Conservation (phyloP, 208 protist species). For the Crithidia bombi region DNA sequence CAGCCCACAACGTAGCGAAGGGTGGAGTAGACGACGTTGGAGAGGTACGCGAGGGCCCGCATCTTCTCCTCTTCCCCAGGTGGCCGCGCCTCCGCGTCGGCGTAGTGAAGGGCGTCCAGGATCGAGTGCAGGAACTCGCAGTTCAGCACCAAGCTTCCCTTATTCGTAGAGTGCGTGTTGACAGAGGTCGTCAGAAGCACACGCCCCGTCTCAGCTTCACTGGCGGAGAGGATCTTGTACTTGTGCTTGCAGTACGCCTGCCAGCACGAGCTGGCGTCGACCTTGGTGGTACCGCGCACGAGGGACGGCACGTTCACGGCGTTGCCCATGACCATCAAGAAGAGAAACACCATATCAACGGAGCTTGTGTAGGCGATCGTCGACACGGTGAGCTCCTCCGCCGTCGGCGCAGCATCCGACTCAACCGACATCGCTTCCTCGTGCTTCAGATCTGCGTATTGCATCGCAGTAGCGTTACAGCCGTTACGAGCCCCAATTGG, state of each 20-base stretch:
- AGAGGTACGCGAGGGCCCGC: conserved; percentile 61
- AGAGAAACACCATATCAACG: conserved; percentile 89
- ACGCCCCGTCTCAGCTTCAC: conserved; percentile 53
- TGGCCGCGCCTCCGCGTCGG: conserved; percentile 71
- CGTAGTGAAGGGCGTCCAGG: conserved; percentile 77
- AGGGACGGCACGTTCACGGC: conserved; percentile 76
- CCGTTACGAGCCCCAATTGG: not conserved
- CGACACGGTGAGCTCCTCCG: conserved; percentile 32
- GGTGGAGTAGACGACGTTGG: conserved; percentile 65
- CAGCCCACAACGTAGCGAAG: conserved; percentile 84
- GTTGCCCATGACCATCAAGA: conserved; percentile 89
- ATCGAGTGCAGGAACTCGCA: conserved; percentile 68
- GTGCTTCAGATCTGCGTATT: not conserved
- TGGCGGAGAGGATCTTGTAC: conserved; percentile 46
- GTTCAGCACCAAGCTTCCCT: conserved; percentile 56
- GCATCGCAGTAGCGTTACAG: conserved; percentile 2
- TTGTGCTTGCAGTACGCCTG: conserved; percentile 84
- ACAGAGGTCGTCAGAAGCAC: conserved; percentile 25
- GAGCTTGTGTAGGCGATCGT: conserved; percentile 65
- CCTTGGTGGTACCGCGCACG: conserved; percentile 79
- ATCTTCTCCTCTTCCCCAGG: conserved; percentile 73
- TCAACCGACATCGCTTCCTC: not conserved
- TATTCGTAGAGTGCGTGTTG: conserved; percentile 17
- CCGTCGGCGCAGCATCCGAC: conserved; percentile 13
- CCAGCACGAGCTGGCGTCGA: conserved; percentile 88